Percentiles rank a stretch among this genome's conserved stretches.
Conservation (phyloP, 192 early-diverging fungal species). For the Backusella sp. region DNA sequence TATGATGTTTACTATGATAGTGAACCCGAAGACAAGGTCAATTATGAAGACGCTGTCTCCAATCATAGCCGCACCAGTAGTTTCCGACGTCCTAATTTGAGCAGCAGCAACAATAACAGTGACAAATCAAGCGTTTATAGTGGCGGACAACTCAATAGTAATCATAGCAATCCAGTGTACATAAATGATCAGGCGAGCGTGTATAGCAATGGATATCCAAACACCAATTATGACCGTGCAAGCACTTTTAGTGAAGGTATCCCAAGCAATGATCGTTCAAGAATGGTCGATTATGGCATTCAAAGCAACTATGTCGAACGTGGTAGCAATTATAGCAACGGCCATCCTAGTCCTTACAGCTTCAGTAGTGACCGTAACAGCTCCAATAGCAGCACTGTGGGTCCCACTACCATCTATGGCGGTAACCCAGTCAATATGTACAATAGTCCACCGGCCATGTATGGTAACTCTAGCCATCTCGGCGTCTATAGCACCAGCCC, state of each 20-base stretch:
- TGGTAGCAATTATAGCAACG: background rate
- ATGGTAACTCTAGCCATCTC: background rate
- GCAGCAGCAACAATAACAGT: background rate
- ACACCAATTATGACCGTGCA: background rate
- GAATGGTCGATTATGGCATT: background rate
- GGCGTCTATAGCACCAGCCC: background rate
- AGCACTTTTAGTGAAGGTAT: background rate
- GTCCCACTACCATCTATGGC: background rate
- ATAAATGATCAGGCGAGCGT: background rate
- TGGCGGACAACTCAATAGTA: background rate
- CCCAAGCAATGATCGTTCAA: background rate
- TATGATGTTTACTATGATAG: background rate
- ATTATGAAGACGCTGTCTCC: background rate
- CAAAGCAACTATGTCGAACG: background rate
- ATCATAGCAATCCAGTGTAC: background rate
- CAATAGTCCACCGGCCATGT: background rate
- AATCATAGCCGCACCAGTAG: background rate
- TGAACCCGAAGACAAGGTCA: background rate
- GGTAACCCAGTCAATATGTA: background rate
- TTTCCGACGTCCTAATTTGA: background rate
- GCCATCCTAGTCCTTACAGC: background rate
- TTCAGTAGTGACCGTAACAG: background rate
- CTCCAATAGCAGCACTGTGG: background rate
- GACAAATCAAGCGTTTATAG: background rate
- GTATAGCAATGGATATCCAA: background rate